Base-by-base conservation (phyloP, 2,329 filamentous ascomycete species). In the Pezicula neosporulosa region DNA sequence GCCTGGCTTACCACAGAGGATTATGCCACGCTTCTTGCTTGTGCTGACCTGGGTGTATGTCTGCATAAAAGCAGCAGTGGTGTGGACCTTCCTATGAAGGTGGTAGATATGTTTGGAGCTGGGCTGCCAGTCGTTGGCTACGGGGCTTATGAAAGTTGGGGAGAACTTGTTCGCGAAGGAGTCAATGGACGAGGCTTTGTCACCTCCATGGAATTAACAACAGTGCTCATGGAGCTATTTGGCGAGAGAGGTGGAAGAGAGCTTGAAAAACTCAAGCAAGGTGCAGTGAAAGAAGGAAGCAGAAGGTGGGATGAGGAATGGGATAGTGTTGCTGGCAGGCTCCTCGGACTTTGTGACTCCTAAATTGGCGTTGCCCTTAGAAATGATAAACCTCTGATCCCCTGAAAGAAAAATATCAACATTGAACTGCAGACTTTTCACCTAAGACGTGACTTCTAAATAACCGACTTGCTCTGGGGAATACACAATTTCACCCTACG, bases 81-180 rank as follows among this genome's bases (percentile, higher is more conserved):
- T 1, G 91, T 99, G 0, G 94, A 99, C 69, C 75, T 99, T 18
- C 94, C 94, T 0, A 99, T 99, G 94, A 99, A 99, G 72, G 91
- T 99, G 1, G 92, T 99, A 13, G 94, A 99, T 67, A 97, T 99
- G 92, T 97, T 99, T 67, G 94, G 94, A 2, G 88, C 92, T 0
- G 94, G 93, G 0, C 74, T 99, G 27, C 94, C 94, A 0, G 94
- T 99, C 0, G 85, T 87, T 0, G 93, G 91, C 4, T 97, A 94
- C 78, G 82, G 82, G 24, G 80, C 81, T 2, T 99, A 96, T 64
- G 85, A 92, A 65, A 93, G 92, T 56, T 96, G 96, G 78, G 76
- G 82, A 2, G 94, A 99, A 72, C 74, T 99, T n/a, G 89, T 99
- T 24, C 86, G 81, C 48, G 92, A 97, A 63, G 87, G 89, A 0